These are phyloP conservation scores for Penicillium sp. DNA, from an alignment of 2,329 filamentous ascomycete genomes.

Conservation along the genomic window DNA sequence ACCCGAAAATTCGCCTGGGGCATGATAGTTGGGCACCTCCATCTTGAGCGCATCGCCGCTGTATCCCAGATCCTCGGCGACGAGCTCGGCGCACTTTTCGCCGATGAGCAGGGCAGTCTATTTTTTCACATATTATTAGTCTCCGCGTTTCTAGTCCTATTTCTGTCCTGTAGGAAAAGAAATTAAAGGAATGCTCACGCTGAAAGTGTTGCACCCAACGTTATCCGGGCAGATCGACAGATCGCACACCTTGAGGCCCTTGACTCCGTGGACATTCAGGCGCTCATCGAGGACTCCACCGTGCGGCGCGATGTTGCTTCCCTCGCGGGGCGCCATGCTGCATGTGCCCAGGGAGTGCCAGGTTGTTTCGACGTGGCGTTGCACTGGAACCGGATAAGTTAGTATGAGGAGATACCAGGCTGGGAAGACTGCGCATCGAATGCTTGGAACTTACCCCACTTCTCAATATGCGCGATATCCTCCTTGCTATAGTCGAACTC, in stretches of 20 bases:
- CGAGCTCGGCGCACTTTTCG: constrained; percentile 73
- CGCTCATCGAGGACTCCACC: constrained; percentile 74
- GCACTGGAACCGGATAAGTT: constrained; percentile 46
- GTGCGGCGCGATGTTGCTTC: constrained; percentile 80
- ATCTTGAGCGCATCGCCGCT: constrained; percentile 75
- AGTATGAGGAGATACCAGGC: neutral
- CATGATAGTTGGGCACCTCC: constrained; percentile 71
- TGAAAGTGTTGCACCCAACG: constrained; percentile 70
- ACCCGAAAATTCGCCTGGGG: constrained; percentile 43
- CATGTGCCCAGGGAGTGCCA: constrained; percentile 73
- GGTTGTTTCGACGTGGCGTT: constrained; percentile 76
- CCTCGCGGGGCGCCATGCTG: constrained; percentile 76
- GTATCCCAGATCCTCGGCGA: constrained; percentile 76
- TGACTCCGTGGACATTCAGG: constrained; percentile 76
- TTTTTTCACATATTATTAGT: neutral
- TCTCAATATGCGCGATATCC: constrained; percentile 64
- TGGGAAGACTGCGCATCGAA: neutral
- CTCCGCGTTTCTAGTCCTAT: neutral
- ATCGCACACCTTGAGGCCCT: constrained; percentile 78
- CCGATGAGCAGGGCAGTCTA: constrained; percentile 75
- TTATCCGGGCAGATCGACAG: constrained; percentile 79
- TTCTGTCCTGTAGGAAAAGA: neutral
- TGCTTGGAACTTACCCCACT: constrained; percentile 51
- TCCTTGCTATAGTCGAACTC: constrained; percentile 69
- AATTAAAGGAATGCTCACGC: constrained; percentile 34